A percentile compares a stretch with the other conserved stretches of the same genome.
Evolutionary conservation across 2,329 filamentous ascomycete genomes (phyloP).

Genomic region (Fusarium succisae): DNA sequence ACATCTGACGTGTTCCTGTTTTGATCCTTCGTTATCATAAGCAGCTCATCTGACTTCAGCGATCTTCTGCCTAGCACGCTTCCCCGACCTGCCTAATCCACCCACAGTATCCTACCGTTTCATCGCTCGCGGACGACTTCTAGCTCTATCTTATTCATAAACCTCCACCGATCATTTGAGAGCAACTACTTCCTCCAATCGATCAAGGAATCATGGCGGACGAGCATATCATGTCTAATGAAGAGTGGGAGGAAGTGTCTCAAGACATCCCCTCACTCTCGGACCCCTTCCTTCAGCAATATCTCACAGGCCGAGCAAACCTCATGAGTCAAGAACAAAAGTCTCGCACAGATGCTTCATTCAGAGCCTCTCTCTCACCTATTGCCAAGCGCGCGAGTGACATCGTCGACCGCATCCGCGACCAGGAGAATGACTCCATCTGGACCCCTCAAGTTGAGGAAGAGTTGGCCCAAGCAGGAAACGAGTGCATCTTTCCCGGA

Average conservation of each 20-base stretch:
- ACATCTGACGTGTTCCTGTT: background rate
- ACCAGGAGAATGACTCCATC: constrained; percentile 76
- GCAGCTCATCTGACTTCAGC: constrained; percentile 1
- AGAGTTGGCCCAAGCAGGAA: constrained; percentile 67
- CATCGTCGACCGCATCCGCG: constrained; percentile 83
- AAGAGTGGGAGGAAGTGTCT: constrained; percentile 68
- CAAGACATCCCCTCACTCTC: constrained; percentile 64
- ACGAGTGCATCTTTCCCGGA: constrained; percentile 78
- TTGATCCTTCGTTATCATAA: background rate
- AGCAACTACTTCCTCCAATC: background rate
- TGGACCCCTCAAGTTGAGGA: constrained; percentile 83
- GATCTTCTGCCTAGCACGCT: constrained; percentile 13
- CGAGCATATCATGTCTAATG: constrained; percentile 54
- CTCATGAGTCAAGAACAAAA: constrained; percentile 85
- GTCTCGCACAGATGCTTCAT: constrained; percentile 77
- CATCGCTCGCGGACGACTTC: constrained; percentile 1
- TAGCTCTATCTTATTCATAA: background rate
- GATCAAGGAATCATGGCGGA: constrained; percentile 42
- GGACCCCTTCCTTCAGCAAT: constrained; percentile 85
- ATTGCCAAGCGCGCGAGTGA: constrained; percentile 79
- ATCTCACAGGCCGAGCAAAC: constrained; percentile 77
- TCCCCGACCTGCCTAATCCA: constrained; percentile 37
- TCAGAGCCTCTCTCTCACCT: constrained; percentile 79
- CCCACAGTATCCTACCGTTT: constrained; percentile 15
- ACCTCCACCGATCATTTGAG: background rate